A percentile compares a stretch with the other conserved stretches of the same genome.
Conservation (phyloP, 1,284 basidiomycete genomes). For the Irpex sp. region DNA sequence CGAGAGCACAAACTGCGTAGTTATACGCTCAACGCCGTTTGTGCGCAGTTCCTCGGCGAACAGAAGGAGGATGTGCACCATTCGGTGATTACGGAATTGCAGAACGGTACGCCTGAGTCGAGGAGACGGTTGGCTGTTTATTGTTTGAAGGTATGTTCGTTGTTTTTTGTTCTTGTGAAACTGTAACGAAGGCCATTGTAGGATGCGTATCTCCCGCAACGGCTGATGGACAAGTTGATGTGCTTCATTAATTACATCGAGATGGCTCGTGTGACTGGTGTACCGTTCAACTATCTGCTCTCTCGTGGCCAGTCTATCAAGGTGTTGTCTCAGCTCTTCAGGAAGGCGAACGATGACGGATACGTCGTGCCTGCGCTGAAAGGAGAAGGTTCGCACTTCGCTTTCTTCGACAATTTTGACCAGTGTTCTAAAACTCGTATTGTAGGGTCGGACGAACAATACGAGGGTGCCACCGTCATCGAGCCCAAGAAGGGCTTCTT, state of each 20-base stretch:
- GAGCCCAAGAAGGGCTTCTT: conserved; percentile 94
- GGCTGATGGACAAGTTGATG: conserved; percentile 94
- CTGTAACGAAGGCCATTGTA: conserved; percentile 27
- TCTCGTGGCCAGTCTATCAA: conserved; percentile 95
- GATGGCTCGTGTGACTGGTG: conserved; percentile 94
- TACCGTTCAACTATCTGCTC: conserved; percentile 94
- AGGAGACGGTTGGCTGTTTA: conserved; percentile 89
- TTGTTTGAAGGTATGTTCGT: conserved; percentile 77
- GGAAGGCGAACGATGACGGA: conserved; percentile 84
- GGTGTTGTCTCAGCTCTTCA: conserved; percentile 89
- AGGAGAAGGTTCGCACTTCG: conserved; percentile 60
- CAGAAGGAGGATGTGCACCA: conserved; percentile 98
- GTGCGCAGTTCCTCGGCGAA: conserved; percentile 92
- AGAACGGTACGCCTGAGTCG: conserved; percentile 92
- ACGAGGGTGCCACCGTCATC: conserved; percentile 96
- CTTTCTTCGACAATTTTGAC: not conserved
- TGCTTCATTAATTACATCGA: conserved; percentile 96
- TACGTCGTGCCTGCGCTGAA: conserved; percentile 85
- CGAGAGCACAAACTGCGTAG: conserved; percentile 93
- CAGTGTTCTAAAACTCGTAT: too few relatives aligned
- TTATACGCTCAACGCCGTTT: conserved; percentile 94
- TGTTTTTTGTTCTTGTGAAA: too few relatives aligned
- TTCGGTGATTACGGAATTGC: conserved; percentile 94
- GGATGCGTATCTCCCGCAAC: conserved; percentile 96
- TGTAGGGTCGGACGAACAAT: conserved; percentile 90